phyloP scores from a whole-genome alignment of 2,329 filamentous ascomycete genomes.

The Ascochyta rabiei region DNA sequence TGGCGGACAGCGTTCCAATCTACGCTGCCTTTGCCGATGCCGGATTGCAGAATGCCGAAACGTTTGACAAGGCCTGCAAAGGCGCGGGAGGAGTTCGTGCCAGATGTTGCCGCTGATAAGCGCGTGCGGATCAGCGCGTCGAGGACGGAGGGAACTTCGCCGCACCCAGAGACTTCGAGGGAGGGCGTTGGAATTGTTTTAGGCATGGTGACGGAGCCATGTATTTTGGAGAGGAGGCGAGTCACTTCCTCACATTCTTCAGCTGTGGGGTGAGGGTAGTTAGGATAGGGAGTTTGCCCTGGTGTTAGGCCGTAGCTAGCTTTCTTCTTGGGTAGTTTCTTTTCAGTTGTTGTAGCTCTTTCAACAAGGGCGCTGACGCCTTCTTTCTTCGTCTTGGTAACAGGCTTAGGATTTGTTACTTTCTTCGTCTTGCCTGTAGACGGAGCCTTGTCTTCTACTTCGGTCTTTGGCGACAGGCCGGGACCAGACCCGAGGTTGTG shows the following conservation, averaged over 20 bases:
- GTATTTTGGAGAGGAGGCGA: conserved; percentile 66
- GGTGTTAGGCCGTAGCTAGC: conserved; percentile 53
- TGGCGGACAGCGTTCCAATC: conserved; percentile 74
- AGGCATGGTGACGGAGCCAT: conserved; percentile 70
- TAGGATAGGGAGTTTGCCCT: conserved; percentile 68
- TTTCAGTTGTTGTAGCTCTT: conserved; percentile 34
- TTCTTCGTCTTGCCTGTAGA: conserved; percentile 24
- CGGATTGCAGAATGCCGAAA: conserved; percentile 67
- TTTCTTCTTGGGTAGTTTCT: conserved; percentile 44
- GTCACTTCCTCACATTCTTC: conserved; percentile 74
- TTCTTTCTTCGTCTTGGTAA: conserved; percentile 26
- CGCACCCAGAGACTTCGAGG: conserved; percentile 72
- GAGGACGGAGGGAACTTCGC: conserved; percentile 68
- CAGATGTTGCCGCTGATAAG: conserved; percentile 66
- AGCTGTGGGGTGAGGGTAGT: conserved; percentile 67
- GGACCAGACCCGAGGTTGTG: conserved; percentile 59
- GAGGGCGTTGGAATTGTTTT: conserved; percentile 73
- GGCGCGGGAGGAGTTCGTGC: conserved; percentile 67
- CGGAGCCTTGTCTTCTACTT: conserved; percentile 13
- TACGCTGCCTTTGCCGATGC: conserved; percentile 72
- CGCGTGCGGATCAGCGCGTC: conserved; percentile 68
- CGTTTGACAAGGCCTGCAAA: conserved; percentile 68
- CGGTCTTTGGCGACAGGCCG: conserved; percentile 16
- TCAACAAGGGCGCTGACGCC: conserved; percentile 29
- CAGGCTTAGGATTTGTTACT: conserved; percentile 26